Base-by-base conservation (phyloP, 179 eudicot genomes). In the Patellifolia procumbens region DNA sequence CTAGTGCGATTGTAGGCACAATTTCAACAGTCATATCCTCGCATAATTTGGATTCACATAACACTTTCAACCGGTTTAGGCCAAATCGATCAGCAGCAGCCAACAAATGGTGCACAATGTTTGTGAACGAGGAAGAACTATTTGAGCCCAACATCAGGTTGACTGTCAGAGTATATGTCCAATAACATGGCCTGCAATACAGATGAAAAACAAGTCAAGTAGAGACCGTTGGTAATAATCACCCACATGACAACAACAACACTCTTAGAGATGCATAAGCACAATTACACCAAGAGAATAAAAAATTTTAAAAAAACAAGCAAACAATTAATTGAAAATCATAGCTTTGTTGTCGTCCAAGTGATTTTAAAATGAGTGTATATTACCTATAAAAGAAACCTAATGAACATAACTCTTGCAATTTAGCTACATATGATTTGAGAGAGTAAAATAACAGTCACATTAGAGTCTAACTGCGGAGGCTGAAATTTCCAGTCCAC, bases 51-150 rank as follows among this genome's bases (percentile, higher is more conserved):
- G 88, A 85, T 88, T 93, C 98, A 71, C 98, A 93, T 35, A 93
- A 60, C 42, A 80, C 78, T 77, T 90, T 93, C 83, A 93, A 78
- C 74, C 97, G 80, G 52, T 91, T 97, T 74, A 93, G 85, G 78
- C 87, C 94, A 87, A 85, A 93, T 43, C 94, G 92, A 78, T 93
- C 98, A 71, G 98, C 97, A 72, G 97, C 93, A 76, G 95, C 94
- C 94, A 93, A 87, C 59, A 93, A 80, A 84, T 93, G 94, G 79
- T 93, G 98, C 87, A 91, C 81, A 89, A 90, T 83, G 79, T 82
- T 83, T 22, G 89, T 81, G 52, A 84, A 79, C 37, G 89, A 78
- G 81, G 82, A 81, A 9, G 81, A 78, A 28, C 91, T 83, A 64
- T 81, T 80, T 78, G 93, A 82, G 46, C 88, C 90, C 82, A 76